Evolutionary conservation across 371 early-diverging fungal species (phyloP).

Genomic region (Dinochytrium kinnereticum): DNA sequence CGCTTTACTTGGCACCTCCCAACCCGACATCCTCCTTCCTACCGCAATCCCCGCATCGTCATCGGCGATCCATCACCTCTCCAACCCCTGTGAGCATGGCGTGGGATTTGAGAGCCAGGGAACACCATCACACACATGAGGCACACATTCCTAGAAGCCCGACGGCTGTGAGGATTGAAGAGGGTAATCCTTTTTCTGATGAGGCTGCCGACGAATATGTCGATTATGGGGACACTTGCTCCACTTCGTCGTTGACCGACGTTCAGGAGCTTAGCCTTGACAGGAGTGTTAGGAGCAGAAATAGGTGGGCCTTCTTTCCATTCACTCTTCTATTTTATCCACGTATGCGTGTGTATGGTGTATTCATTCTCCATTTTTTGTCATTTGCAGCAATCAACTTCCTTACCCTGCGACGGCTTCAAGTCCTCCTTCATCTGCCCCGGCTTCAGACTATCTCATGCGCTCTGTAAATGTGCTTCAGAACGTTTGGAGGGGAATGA

Average conservation of each 20-base stretch:
- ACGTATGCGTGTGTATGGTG: background rate
- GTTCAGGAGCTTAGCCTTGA: constrained; percentile 10
- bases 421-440: background rate
- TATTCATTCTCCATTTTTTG: background rate
- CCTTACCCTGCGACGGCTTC: constrained; percentile 9
- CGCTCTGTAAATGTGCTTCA: background rate
- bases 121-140: background rate
- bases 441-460: constrained; percentile 3
- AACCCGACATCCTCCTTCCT: no score
- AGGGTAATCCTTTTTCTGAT: background rate
- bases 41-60: background rate
- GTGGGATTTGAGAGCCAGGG: background rate
- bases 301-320: background rate
- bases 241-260: constrained; percentile 4
- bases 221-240: constrained; percentile 10
- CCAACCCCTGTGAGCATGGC: background rate
- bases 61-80: constrained; percentile 12
- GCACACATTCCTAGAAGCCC: background rate
- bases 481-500: background rate
- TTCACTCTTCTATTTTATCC: background rate
- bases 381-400: background rate
- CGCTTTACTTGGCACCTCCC: no score
- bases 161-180: background rate
- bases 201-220: background rate
- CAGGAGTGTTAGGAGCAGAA: constrained; percentile 8